Conservation (phyloP, 441 rosid species). For the Croton setiger region DNA sequence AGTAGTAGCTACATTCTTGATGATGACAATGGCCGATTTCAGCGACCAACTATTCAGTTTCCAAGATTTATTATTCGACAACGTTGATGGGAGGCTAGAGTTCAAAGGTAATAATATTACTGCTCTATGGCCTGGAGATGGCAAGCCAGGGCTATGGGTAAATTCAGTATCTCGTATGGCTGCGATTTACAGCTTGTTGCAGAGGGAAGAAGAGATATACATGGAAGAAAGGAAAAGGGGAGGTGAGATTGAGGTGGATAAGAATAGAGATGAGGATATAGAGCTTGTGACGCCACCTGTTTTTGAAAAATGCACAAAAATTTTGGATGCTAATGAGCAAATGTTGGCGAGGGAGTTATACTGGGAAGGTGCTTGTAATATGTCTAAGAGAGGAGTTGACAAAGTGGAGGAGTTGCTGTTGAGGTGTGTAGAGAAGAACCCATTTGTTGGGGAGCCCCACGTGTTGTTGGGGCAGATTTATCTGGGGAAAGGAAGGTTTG, state of each 20-base stretch:
- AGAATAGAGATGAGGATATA: conserved; percentile 56
- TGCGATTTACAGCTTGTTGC: conserved; percentile 55
- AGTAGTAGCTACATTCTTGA: conserved; percentile 49
- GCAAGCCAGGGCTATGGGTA: conserved; percentile 86
- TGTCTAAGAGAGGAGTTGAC: conserved; percentile 36
- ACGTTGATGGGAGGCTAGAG: conserved; percentile 57
- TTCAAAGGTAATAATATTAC: conserved; percentile 48
- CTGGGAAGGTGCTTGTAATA: conserved; percentile 72
- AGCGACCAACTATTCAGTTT: conserved; percentile 76
- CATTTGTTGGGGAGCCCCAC: conserved; percentile 82
- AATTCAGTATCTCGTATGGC: conserved; percentile 74
- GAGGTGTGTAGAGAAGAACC: conserved; percentile 58
- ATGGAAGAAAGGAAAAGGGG: conserved; percentile 45
- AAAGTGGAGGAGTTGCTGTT: conserved; percentile 47
- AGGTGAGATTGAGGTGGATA: conserved; percentile 31
- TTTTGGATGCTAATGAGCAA: conserved; percentile 56
- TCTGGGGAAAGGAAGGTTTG: conserved; percentile 48
- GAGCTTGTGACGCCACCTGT: conserved; percentile 77
- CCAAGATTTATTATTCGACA: conserved; percentile 63
- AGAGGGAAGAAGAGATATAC: conserved; percentile 68
- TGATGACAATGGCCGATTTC: conserved; percentile 89
- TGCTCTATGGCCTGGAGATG: conserved; percentile 84
- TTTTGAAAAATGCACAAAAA: conserved; percentile 52
- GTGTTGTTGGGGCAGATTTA: conserved; percentile 67
- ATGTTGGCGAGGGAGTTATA: conserved; percentile 59